A percentile compares a stretch with the other conserved stretches of the same genome.
Conservation (phyloP, 495 filamentous ascomycete species). For the Copromyces sp. region DNA sequence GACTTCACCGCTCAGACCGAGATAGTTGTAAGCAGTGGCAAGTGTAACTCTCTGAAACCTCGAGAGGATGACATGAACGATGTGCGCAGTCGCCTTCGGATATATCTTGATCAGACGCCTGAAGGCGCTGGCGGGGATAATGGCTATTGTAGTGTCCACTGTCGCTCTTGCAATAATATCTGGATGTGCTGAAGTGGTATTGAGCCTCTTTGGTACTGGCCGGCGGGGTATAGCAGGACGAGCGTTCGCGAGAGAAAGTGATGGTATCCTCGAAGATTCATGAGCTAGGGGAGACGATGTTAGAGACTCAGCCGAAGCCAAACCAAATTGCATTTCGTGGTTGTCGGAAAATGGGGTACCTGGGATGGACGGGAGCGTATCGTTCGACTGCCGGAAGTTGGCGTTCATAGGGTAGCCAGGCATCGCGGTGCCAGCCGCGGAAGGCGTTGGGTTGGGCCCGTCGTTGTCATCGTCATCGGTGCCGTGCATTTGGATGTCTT, state of each 20-base stretch:
- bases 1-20: conserved; percentile 84
- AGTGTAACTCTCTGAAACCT: conserved; percentile 91
- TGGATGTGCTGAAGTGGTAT: conserved; percentile 75
- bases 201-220: conserved; percentile 33
- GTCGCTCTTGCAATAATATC: conserved; percentile 96
- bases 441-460: conserved; percentile 20
- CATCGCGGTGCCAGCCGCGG: conserved; percentile 9
- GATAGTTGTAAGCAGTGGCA: conserved; percentile 84
- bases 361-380: conserved; percentile 21
- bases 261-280: conserved; percentile 48
- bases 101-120: conserved; percentile 88
- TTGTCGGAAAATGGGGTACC: conserved; percentile 29
- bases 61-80: conserved; percentile 93
- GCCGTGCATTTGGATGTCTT: conserved; percentile 73
- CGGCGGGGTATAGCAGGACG: conserved; percentile 14
- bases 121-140: conserved; percentile 94
- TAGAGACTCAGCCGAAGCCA: conserved; percentile 16
- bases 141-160: conserved; percentile 94
- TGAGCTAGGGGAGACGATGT: conserved; percentile 12
- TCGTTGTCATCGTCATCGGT: conserved; percentile 42
- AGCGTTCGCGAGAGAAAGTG: conserved; percentile 55
- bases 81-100: conserved; percentile 91
- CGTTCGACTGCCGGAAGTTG: conserved; percentile 34
- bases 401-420: conserved; percentile 35
- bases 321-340: conserved; percentile 5